Base-by-base conservation (phyloP, 2,329 filamentous ascomycete species). In the Dothidotthia symphoricarpi region DNA sequence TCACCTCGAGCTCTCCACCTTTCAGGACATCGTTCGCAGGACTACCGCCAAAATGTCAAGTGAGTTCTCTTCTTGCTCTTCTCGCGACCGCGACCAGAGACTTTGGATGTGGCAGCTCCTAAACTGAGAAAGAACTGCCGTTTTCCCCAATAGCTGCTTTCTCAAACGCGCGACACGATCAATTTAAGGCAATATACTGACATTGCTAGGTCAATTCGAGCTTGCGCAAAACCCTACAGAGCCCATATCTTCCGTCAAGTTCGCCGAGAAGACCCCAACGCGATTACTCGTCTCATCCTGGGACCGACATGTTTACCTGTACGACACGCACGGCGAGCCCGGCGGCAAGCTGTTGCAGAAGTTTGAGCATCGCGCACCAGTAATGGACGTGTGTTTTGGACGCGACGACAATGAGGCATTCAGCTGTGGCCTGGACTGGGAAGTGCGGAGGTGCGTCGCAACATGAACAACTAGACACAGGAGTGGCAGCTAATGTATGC, bases 381-480 rank as follows among this genome's bases (percentile, higher is more conserved):
- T 98, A 7, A 75, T 98, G 41, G 89, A 95, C 64, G 85, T 93
- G 13, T 95, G 89, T 69, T 98, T 94, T 59, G 91, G 91, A 49
- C 80, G 81, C 49, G 81, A 82, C 67, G 86, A 91, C 59, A 78
- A 84, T 57, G 88, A 89, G 67, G 85, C 91, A 28, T 98, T 88
- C 71, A 88, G 81, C 14, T 89, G 83, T 25, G 88, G 90, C 25
- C 73, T 96, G 68, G 91, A 97, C 67, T 87, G 85, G 77, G 82
- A 85, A 58, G 91, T 97, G 44, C 83, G 82, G 66, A 83, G 74
- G 85, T 89, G 59, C 56, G 70, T 51, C 28, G n/a, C 25, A 35
- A 27, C 38, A 16, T 13, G 12, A 28, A 22, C 7, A 9, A 12
- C 14, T 13, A 17, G 9, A 26, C 19, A 7, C 3, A 32, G n/a